Percentiles rank a stretch among this genome's conserved stretches.
These are phyloP conservation scores for Citrus inodora DNA, from an alignment of 345 rosid genomes.

Conservation along the genomic window DNA sequence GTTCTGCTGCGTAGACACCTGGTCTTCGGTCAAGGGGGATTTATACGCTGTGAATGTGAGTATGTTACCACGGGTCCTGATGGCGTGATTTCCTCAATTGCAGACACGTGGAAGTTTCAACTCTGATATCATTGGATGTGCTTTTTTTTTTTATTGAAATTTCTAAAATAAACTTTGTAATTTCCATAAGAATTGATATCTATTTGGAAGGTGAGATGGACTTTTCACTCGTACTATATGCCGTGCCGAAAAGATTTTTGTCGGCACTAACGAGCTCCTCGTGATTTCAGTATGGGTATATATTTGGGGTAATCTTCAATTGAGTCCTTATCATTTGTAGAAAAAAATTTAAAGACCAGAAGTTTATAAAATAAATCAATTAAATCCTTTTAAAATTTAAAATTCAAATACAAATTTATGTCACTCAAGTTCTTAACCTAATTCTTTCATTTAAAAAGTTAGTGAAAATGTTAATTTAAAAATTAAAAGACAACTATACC, in stretches of 20 bases:
- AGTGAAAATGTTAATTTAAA: too few relatives aligned
- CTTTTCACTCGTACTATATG: not conserved
- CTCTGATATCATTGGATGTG: too few relatives aligned
- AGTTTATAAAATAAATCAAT: too few relatives aligned
- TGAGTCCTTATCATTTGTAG: too few relatives aligned
- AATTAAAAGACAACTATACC: too few relatives aligned
- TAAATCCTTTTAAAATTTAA: too few relatives aligned
- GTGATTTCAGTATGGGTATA: not conserved
- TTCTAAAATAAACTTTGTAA: not conserved
- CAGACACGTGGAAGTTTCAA: not conserved
- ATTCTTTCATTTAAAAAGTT: too few relatives aligned
- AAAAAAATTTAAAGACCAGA: too few relatives aligned
- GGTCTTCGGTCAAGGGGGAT: not conserved
- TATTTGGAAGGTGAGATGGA: not conserved
- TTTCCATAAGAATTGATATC: not conserved
- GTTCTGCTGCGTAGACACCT: not conserved
- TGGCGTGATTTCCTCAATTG: not conserved
- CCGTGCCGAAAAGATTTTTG: not conserved
- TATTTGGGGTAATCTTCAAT: too few relatives aligned
- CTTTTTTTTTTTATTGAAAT: not conserved
- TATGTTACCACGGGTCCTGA: not conserved
- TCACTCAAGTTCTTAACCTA: too few relatives aligned
- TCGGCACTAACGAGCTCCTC: not conserved
- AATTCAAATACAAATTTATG: too few relatives aligned
- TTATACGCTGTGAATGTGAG: not conserved